Base-by-base conservation (phyloP, 202 grass and related monocot genomes). In the Panicum virgatum region DNA sequence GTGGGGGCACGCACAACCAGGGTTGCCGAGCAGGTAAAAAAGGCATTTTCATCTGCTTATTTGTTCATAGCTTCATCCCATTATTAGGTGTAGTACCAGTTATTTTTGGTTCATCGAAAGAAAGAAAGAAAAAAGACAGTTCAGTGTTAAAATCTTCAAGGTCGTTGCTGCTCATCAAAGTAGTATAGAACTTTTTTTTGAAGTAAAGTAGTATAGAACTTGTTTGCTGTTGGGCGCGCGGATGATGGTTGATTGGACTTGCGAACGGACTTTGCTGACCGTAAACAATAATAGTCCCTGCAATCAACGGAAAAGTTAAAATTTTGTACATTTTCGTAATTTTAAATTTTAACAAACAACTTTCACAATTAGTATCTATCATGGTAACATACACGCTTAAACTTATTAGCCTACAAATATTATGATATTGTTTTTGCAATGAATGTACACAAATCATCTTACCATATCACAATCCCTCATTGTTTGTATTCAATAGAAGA, bases 11-110 rank as follows among this genome's bases (percentile, higher is more conserved):
- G 19, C 81, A 84, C 75, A 98, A 98, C 83, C 96, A 98, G 48
- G 54, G 88, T 97, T 57, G 91, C 94, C 2, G 47, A 80, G 4
- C 89, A 97, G 94, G 94, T 92, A 69, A 79, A n/a, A n/a, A n/a
- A n/a, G n/a, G n/a, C n/a, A n/a, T n/a, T n/a, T n/a, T n/a, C 32
- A 3, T 34, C 32, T 34, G n/a, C n/a, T 30, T 34, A 34, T 34
- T 34, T 34, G 32, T 34, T 34, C 32, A 34, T 34, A 34, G 32
- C 44, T 46, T 12, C 2, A 44, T 44, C 42, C 42, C 42, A 46
- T 46, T 46, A 13, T 46, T 46, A 13, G 5, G 1, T 5, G 8
- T 40, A 9, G 5, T 4, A 46, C 44, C 39, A 40, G 39, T 1
- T 40, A 5, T 9, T 9, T 40, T 6, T 9, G 7, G 36, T 40